Percentiles rank a stretch among this genome's conserved stretches.
Evolutionary conservation across 805 yeast species (phyloP).

Genomic region (Brettanomyces sp.): DNA sequence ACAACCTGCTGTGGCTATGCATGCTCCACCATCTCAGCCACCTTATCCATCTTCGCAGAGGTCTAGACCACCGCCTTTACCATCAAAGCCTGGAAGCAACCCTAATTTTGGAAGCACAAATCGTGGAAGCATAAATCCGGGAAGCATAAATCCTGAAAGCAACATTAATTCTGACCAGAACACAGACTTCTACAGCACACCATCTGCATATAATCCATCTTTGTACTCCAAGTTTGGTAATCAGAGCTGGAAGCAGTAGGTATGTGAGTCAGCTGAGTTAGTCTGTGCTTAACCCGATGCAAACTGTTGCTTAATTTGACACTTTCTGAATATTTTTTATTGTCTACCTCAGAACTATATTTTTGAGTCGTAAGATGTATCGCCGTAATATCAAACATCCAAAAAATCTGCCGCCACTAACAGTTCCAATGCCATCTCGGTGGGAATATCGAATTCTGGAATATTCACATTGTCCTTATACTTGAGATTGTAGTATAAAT

Average conservation of each 20-base stretch:
- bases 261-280: neutral
- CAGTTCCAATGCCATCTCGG: constrained; percentile 86
- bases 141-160: constrained; percentile 12
- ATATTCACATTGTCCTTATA: constrained; percentile 56
- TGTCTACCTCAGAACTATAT: neutral
- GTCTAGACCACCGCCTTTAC: constrained; percentile 16
- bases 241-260: constrained; percentile 7
- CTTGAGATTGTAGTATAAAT: constrained; percentile 65
- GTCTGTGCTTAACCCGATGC: too few relatives aligned
- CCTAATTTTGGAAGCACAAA: neutral
- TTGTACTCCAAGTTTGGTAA: constrained; percentile 30
- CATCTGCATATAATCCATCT: constrained; percentile 41
- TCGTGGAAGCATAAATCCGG: too few relatives aligned
- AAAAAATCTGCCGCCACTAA: constrained; percentile 88
- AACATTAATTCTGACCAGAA: neutral
- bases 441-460: constrained; percentile 86
- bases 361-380: neutral
- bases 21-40: neutral
- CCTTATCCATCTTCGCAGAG: neutral
- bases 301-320: too few relatives aligned
- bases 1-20: neutral
- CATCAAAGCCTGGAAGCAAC: constrained; percentile 19
- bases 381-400: constrained; percentile 36
- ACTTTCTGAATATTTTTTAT: neutral
- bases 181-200: constrained; percentile 36